Percentiles rank a stretch among this genome's conserved stretches.
phyloP scores from a whole-genome alignment of 306 rosid species.

The Neltuma alba region DNA sequence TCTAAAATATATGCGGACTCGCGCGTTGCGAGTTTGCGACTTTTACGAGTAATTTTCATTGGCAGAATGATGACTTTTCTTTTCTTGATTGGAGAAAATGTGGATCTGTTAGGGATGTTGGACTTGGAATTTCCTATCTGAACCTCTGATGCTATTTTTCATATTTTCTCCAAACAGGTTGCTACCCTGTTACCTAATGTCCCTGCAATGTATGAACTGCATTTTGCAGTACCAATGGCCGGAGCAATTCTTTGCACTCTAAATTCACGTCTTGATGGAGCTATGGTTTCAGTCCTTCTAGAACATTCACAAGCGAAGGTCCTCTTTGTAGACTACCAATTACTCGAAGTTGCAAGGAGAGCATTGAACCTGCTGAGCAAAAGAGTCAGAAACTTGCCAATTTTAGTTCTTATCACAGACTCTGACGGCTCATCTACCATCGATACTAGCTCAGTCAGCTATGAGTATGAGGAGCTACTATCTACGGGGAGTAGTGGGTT shows the following conservation, averaged over 20 bases:
- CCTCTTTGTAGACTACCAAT: conserved; percentile 71
- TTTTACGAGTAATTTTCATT: conserved; percentile 1
- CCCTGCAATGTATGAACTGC: conserved; percentile 95
- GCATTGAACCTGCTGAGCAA: conserved; percentile 55
- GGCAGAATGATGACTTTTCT: conserved; percentile 8
- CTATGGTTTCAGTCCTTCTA: conserved; percentile 57
- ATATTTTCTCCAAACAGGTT: conserved; percentile 57
- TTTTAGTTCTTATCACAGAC: conserved; percentile 61
- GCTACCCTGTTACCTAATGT: conserved; percentile 80
- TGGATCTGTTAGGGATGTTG: conserved; percentile 3
- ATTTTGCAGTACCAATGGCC: conserved; percentile 93
- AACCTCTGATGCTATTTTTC: conserved; percentile 20
- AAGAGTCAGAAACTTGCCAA: conserved; percentile 45
- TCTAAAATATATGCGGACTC: neutral
- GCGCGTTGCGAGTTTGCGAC: neutral
- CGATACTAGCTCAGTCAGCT: conserved; percentile 32
- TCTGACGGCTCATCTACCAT: conserved; percentile 36
- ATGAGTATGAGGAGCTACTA: conserved; percentile 67
- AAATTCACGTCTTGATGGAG: conserved; percentile 66
- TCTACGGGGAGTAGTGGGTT: conserved; percentile 48
- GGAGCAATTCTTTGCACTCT: conserved; percentile 81
- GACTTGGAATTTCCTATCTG: neutral
- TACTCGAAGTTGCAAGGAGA: conserved; percentile 55
- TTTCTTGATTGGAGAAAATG: neutral
- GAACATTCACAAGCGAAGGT: conserved; percentile 75